Percentiles rank a stretch among this genome's conserved stretches.
Evolutionary conservation across 1,139 yeast species (phyloP).

Genomic region (Scheffersomyces cryptocercus): DNA sequence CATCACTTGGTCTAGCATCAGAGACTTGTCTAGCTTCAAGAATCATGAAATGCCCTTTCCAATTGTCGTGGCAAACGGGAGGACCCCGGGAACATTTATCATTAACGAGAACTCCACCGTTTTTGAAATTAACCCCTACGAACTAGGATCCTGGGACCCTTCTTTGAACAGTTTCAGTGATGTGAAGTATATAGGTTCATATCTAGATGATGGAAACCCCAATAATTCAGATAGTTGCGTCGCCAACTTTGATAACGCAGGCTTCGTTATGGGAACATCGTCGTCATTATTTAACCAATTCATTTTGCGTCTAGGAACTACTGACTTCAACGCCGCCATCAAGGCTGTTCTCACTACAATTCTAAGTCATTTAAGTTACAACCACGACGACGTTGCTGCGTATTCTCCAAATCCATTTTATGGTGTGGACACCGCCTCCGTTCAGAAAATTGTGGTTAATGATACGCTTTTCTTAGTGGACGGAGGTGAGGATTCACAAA

Average conservation of each 20-base stretch:
- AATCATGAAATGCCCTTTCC: slow-evolving; percentile 44
- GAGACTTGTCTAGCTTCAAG: slow-evolving; percentile 27
- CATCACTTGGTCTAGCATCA: slow-evolving; percentile 41
- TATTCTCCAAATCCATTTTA: slow-evolving; percentile 46
- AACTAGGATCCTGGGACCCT: slow-evolving; percentile 50
- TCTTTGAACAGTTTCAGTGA: slow-evolving; percentile 31
- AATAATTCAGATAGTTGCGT: slow-evolving; percentile 40
- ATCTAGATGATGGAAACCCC: slow-evolving; percentile 28
- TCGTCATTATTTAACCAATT: slow-evolving; percentile 62
- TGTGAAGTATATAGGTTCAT: slow-evolving; percentile 37
- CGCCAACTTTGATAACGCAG: slow-evolving; percentile 68
- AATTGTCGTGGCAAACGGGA: slow-evolving; percentile 40
- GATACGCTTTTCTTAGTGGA: slow-evolving; percentile 69
- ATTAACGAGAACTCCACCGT: slow-evolving; percentile 42
- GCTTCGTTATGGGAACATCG: slow-evolving; percentile 71
- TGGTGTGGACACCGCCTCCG: slow-evolving; percentile 13
- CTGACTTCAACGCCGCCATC: slow-evolving; percentile 22
- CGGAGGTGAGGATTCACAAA: slow-evolving; percentile 85
- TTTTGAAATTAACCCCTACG: slow-evolving; percentile 43
- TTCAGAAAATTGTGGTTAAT: slow-evolving; percentile 25
- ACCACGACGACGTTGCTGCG: slow-evolving; percentile 39
- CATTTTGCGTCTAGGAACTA: slow-evolving; percentile 20
- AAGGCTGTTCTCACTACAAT: slow-evolving; percentile 28
- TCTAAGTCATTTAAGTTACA: slow-evolving; percentile 24
- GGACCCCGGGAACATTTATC: slow-evolving; percentile 36